Evolutionary conservation across 257 asterid genomes (phyloP).

Genomic region (Fraxinus cuspidata): DNA sequence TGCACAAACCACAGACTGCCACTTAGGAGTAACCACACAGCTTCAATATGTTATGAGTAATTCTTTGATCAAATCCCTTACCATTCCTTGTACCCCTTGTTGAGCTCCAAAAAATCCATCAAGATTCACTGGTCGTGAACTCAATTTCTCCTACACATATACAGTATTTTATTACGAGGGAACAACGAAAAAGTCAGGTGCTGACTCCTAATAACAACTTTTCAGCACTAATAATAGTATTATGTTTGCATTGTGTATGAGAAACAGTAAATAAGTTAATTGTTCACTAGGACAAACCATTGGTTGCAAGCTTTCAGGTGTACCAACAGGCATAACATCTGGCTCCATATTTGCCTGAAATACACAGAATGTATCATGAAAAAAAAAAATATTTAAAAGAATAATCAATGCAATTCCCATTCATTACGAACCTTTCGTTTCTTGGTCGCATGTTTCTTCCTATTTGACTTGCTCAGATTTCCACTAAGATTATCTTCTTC

Average conservation of each 20-base stretch:
- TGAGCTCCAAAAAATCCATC: conserved; percentile 78
- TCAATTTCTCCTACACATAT: conserved; percentile 68
- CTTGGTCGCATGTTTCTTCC: conserved; percentile 73
- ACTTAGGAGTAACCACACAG: conserved; percentile 23
- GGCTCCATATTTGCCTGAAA: conserved; percentile 75
- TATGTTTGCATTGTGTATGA: background rate
- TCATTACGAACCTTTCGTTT: conserved; percentile 73
- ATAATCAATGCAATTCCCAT: background rate
- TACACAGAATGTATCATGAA: conserved; percentile 10
- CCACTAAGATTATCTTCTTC: conserved; percentile 84
- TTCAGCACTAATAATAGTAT: background rate
- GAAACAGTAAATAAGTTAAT: conserved; percentile 16
- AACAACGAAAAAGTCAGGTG: background rate
- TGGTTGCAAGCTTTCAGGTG: conserved; percentile 79
- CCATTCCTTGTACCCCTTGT: conserved; percentile 87
- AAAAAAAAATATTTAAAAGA: background rate
- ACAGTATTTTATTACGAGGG: conserved; percentile 14
- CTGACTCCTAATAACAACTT: background rate
- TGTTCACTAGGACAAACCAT: conserved; percentile 56
- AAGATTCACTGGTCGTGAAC: conserved; percentile 67
- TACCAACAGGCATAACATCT: conserved; percentile 63
- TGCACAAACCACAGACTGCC: conserved; percentile 34
- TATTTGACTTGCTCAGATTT: conserved; percentile 71
- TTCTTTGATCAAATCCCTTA: conserved; percentile 34
- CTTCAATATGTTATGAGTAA: background rate